Conservation (phyloP, 495 filamentous ascomycete genomes). For the Terfezia claveryi region DNA sequence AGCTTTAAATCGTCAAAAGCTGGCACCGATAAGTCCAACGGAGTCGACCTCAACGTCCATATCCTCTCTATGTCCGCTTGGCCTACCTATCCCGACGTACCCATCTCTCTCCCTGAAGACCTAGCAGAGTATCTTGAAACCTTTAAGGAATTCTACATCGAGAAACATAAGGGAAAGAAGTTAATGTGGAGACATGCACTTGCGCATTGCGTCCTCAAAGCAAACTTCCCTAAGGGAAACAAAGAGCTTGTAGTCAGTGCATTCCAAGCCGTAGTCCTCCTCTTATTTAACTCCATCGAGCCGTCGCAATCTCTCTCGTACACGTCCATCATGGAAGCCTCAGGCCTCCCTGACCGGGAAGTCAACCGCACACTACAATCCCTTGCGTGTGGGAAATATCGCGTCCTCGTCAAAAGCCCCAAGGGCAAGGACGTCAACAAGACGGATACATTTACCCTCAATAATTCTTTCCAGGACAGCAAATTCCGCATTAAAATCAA, state of each 20-base stretch:
- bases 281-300: constrained; percentile 66
- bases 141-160: constrained; percentile 64
- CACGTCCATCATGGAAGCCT: constrained; percentile 11
- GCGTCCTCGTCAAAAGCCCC: constrained; percentile 69
- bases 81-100: constrained; percentile 72
- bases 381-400: constrained; percentile 63
- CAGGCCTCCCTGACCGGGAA: constrained; percentile 35
- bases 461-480: constrained; percentile 47
- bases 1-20: constrained; percentile 37
- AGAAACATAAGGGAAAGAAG: constrained; percentile 66
- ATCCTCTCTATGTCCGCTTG: constrained; percentile 73
- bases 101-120: constrained; percentile 49
- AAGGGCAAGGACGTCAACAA: constrained; percentile 56
- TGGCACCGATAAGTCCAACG: constrained; percentile 23
- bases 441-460: constrained; percentile 64
- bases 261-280: constrained; percentile 75
- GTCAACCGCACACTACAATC: constrained; percentile 81
- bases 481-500: constrained; percentile 96
- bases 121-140: constrained; percentile 43
- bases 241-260: constrained; percentile 76
- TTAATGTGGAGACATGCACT: constrained; percentile 83
- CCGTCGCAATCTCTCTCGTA: not conserved
- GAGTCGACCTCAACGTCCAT: constrained; percentile 61
- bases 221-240: constrained; percentile 48
- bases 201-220: constrained; percentile 63